Base-by-base conservation (phyloP, 257 asterid species). In the Parsonsia alboflavescens region DNA sequence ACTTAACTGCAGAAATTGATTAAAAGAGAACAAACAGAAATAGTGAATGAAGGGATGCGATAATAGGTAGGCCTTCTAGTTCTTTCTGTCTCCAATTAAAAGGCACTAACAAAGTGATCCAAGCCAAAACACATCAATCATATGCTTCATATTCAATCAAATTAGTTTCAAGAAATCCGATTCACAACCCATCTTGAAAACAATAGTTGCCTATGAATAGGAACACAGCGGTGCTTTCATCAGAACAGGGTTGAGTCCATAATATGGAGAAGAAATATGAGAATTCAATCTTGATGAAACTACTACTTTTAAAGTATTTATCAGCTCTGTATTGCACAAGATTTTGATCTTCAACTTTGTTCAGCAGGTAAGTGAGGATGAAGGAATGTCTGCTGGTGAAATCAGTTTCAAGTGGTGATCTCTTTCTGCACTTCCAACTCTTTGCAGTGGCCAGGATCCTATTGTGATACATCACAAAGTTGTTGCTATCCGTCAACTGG, bases 371-470 rank as follows among this genome's bases (percentile, higher is more conserved):
- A 78, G 36, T 75, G 19, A 45, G 36, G 11, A 5, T 30, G 4
- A 53, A 21, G 24, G 46, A n/a, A 28, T 24, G 42, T 68, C 11
- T 26, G 44, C 39, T 42, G 42, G 7, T 1, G 21, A 50, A 58
- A 17, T 19, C 2, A 41, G 7, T 68, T 68, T 72, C 53, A 50
- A 49, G 7, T 19, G 6, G 57, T 5, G 2, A 5, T 7, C 19
- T 66, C 53, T 66, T 30, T 0, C 7, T 62, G 17, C 13, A 17
- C 1, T 13, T 11, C 56, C 3, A 10, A 19, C 26, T 10, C 52
- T 50, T n/a, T 76, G 73, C 75, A 90, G 96, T 90, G 97, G 97
- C 96, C 97, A 48, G 96, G 94, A 30, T 90, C 97, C 2, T 90
- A 82, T 39, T 92, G 97, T 16, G 96, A 90, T 71, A 83, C 93